Percentiles rank a stretch among this genome's conserved stretches.
phyloP scores from a whole-genome alignment of 305 asterid genomes.

The Ilex paraguariensis region DNA sequence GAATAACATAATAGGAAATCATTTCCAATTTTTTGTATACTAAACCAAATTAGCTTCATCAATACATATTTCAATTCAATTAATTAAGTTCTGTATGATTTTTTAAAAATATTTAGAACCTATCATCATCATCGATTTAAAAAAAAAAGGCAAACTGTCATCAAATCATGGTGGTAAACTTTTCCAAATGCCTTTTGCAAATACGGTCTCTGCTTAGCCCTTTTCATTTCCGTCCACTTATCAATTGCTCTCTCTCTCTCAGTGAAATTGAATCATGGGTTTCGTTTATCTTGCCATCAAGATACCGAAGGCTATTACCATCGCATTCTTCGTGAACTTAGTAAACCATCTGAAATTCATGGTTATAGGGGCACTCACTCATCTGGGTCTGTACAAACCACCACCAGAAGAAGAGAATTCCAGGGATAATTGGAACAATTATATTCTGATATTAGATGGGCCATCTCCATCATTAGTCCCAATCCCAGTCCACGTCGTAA shows the following conservation, averaged over 20 bases:
- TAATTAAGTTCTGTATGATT: too few species aligned
- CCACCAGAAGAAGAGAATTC: constrained; percentile 36
- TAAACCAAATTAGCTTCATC: too few species aligned
- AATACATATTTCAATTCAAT: too few species aligned
- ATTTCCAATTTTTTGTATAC: too few species aligned
- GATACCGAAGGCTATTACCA: constrained; percentile 37
- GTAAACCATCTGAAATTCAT: constrained; percentile 38
- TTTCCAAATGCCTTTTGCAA: too few species aligned
- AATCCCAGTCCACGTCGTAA: constrained; percentile 51
- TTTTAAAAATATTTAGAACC: too few species aligned
- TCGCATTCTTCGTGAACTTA: constrained; percentile 30
- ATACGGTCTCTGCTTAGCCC: too few species aligned
- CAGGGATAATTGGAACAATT: constrained; percentile 25
- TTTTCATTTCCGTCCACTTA: too few species aligned
- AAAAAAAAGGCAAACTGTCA: too few species aligned
- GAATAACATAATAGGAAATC: too few species aligned
- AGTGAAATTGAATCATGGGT: constrained; percentile 33
- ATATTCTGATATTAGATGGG: constrained; percentile 54
- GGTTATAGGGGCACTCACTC: constrained; percentile 38
- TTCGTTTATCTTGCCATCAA: constrained; percentile 42
- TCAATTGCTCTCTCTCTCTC: not conserved
- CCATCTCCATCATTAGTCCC: constrained; percentile 67
- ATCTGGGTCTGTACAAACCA: constrained; percentile 63
- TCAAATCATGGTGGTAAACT: too few species aligned
- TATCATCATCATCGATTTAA: too few species aligned